These are phyloP conservation scores for Paraphoma sp. DNA, from an alignment of 2,329 filamentous ascomycete genomes.

Conservation along the genomic window DNA sequence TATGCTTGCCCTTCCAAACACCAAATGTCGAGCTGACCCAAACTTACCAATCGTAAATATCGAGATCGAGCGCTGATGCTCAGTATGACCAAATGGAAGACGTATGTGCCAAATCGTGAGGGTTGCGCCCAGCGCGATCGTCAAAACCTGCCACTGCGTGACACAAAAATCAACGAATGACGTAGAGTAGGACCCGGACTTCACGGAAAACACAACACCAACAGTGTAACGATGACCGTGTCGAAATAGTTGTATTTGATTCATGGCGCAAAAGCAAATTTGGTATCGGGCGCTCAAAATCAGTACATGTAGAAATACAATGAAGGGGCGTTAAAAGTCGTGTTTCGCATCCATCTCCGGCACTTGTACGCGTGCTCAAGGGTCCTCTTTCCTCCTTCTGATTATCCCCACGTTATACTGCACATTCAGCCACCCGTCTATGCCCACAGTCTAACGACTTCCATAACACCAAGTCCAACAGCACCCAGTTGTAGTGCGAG, in stretches of 20 bases:
- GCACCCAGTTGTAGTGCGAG: slow-evolving; percentile 31
- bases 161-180: background rate
- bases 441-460: slow-evolving; percentile 29
- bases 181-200: background rate
- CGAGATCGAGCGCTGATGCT: background rate
- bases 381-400: too few relatives aligned
- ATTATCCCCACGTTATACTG: background rate
- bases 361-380: background rate
- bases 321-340: background rate
- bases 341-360: background rate
- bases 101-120: background rate
- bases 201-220: too few relatives aligned
- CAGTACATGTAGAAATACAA: background rate
- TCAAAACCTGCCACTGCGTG: background rate
- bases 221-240: too few relatives aligned
- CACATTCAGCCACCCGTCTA: slow-evolving; percentile 4
- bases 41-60: too few relatives aligned
- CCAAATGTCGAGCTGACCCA: too few relatives aligned
- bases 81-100: background rate
- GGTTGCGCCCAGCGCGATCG: background rate
- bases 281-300: too few relatives aligned
- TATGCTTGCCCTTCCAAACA: background rate
- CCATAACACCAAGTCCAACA: slow-evolving; percentile 33
- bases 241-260: too few relatives aligned
- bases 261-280: too few relatives aligned